These are phyloP conservation scores for Pseudopyrenochaeta lycopersici DNA, from an alignment of 2,329 filamentous ascomycete genomes.

Conservation along the genomic window DNA sequence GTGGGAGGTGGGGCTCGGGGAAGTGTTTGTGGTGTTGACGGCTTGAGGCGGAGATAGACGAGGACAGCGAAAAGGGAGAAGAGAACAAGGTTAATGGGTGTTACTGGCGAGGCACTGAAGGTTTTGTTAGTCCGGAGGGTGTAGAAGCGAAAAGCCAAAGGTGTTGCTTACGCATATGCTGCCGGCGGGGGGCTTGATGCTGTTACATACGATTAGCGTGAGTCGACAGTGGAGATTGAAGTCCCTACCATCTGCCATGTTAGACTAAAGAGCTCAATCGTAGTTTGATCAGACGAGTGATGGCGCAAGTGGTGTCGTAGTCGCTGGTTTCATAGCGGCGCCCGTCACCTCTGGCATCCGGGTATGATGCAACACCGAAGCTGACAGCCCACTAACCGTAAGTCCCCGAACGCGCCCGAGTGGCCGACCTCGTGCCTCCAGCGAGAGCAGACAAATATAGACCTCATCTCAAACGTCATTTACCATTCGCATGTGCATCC, in stretches of 20 bases:
- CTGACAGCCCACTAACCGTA: slow-evolving; percentile 12
- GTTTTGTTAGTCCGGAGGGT: slow-evolving; percentile 20
- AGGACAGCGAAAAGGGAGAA: slow-evolving; percentile 66
- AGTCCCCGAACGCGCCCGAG: slow-evolving; percentile 2
- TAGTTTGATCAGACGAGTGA: background rate
- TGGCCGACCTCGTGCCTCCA: background rate
- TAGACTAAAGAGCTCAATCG: background rate
- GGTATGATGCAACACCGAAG: slow-evolving; percentile 20
- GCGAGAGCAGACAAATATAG: slow-evolving; percentile 10
- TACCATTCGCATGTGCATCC: slow-evolving; percentile 12
- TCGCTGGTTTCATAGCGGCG: slow-evolving; percentile 9
- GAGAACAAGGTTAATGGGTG: slow-evolving; percentile 70
- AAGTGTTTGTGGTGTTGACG: slow-evolving; percentile 60
- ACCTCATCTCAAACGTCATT: slow-evolving; percentile 5
- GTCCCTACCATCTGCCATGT: slow-evolving; percentile 40
- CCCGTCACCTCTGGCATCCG: background rate
- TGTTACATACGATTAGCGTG: slow-evolving; percentile 50
- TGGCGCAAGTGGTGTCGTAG: slow-evolving; percentile 3
- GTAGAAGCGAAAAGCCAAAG: background rate
- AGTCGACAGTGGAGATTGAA: background rate
- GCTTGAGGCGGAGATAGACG: slow-evolving; percentile 67
- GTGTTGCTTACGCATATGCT: slow-evolving; percentile 53
- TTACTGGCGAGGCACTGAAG: slow-evolving; percentile 62
- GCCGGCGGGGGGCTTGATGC: slow-evolving; percentile 68
- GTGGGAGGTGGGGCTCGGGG: slow-evolving; percentile 72